These are phyloP conservation scores for Phoenix roebelenii DNA, from an alignment of 176 grass and related monocot species.

Conservation along the genomic window DNA sequence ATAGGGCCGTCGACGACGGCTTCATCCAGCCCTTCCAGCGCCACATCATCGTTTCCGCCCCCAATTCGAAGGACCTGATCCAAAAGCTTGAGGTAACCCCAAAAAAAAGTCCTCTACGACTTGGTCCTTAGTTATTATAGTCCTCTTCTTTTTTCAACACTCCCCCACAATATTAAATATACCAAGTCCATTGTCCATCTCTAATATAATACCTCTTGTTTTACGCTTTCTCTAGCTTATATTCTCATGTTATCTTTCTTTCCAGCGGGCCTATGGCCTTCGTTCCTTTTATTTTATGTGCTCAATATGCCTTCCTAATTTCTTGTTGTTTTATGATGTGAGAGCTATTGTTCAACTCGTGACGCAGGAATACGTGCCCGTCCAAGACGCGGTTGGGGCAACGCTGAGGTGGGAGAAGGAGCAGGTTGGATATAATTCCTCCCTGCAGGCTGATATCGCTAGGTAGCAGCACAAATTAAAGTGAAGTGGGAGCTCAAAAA, in stretches of 20 bases:
- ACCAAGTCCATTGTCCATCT: too few relatives aligned
- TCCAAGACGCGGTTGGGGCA: conserved; percentile 35
- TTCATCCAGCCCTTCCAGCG: conserved; percentile 79
- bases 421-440: conserved; percentile 50
- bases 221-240: too few relatives aligned
- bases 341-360: neutral
- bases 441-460: conserved; percentile 41
- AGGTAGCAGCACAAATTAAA: conserved; percentile 13
- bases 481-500: too few relatives aligned
- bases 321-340: too few relatives aligned
- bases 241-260: too few relatives aligned
- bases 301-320: too few relatives aligned
- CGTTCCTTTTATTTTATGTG: too few relatives aligned
- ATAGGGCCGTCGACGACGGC: conserved; percentile 93
- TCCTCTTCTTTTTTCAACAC: neutral
- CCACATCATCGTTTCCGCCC: conserved; percentile 73
- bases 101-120: too few relatives aligned
- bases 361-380: conserved; percentile 51
- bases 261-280: too few relatives aligned
- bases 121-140: neutral
- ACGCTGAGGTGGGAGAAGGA: conserved; percentile 74
- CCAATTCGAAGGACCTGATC: conserved; percentile 56
- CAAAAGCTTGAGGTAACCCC: conserved; percentile 71
- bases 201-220: too few relatives aligned
- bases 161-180: neutral